A percentile compares a stretch with the other conserved stretches of the same genome.
Conservation (phyloP, 2,329 filamentous ascomycete species). For the Pestalotiopsis sp. region DNA sequence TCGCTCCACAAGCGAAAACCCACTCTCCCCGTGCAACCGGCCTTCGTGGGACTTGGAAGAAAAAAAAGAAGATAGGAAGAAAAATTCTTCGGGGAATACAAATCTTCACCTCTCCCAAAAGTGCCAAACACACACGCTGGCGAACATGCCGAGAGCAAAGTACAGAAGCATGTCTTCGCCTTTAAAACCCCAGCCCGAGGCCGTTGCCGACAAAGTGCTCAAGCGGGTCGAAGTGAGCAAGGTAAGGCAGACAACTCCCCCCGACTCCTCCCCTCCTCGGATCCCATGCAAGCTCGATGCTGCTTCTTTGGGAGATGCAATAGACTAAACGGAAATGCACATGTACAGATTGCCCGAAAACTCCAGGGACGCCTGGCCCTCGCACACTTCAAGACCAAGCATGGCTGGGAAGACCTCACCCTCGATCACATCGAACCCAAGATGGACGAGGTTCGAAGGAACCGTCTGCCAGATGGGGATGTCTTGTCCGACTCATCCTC, state of each 20-base stretch:
- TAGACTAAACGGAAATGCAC: slow-evolving; percentile 18
- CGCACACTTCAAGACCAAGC: slow-evolving; percentile 95
- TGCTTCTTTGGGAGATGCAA: slow-evolving; percentile 11
- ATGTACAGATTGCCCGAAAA: slow-evolving; percentile 79
- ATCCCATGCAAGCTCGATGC: neutral
- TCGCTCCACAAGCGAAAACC: slow-evolving; percentile 10
- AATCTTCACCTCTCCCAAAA: neutral
- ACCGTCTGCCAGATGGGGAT: slow-evolving; percentile 69
- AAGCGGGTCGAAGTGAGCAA: slow-evolving; percentile 75
- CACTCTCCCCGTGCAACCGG: slow-evolving; percentile 17
- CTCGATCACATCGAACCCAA: slow-evolving; percentile 84
- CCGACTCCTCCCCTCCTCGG: neutral
- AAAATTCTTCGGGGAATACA: neutral
- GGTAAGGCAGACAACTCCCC: slow-evolving; percentile 46
- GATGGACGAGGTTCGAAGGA: slow-evolving; percentile 74
- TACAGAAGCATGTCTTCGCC: slow-evolving; percentile 55
- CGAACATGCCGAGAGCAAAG: slow-evolving; percentile 25
- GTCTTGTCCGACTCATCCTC: slow-evolving; percentile 85
- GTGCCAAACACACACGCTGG: neutral
- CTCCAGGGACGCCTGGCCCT: slow-evolving; percentile 92
- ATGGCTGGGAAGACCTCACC: slow-evolving; percentile 90
- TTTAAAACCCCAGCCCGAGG: slow-evolving; percentile 63
- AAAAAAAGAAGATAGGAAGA: slow-evolving; percentile 2
- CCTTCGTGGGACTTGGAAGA: slow-evolving; percentile 11
- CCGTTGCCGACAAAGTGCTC: slow-evolving; percentile 67